These are phyloP conservation scores for Crithidia fasciculata DNA, from an alignment of 208 protist genomes.

Conservation along the genomic window DNA sequence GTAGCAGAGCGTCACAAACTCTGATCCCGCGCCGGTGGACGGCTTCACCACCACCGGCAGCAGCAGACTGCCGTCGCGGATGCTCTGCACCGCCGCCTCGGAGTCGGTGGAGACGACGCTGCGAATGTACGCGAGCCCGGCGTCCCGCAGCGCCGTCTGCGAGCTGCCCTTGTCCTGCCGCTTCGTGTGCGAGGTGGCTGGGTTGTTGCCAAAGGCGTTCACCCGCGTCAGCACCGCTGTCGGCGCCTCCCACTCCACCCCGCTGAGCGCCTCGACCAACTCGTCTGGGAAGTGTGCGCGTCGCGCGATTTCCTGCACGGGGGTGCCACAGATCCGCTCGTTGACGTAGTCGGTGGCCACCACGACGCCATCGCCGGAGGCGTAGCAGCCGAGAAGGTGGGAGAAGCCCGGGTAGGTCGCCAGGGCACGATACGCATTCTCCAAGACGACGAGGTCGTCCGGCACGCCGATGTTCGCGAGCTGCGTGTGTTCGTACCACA, in stretches of 20 bases:
- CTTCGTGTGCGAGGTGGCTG: slow-evolving; percentile 50
- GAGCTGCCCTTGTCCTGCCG: slow-evolving; percentile 75
- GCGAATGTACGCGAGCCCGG: slow-evolving; percentile 70
- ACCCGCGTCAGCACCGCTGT: slow-evolving; percentile 12
- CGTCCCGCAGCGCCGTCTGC: slow-evolving; percentile 55
- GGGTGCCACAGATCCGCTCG: slow-evolving; percentile 37
- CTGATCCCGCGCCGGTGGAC: slow-evolving; percentile 74
- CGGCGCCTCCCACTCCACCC: slow-evolving; percentile 6
- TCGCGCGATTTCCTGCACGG: slow-evolving; percentile 30
- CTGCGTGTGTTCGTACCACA: slow-evolving; percentile 24
- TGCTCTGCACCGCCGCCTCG: slow-evolving; percentile 34
- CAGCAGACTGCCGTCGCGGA: slow-evolving; percentile 33
- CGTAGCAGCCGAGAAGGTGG: slow-evolving; percentile 69
- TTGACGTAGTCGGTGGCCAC: slow-evolving; percentile 76
- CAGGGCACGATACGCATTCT: slow-evolving; percentile 56
- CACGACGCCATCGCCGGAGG: slow-evolving; percentile 56
- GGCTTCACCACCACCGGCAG: slow-evolving; percentile 90
- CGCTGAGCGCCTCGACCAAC: slow-evolving; percentile 8
- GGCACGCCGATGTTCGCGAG: slow-evolving; percentile 14
- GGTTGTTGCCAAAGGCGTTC: slow-evolving; percentile 67
- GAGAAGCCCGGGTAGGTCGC: slow-evolving; percentile 56
- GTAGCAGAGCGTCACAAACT: slow-evolving; percentile 85
- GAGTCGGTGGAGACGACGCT: slow-evolving; percentile 39
- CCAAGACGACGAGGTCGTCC: slow-evolving; percentile 21
- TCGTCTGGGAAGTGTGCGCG: slow-evolving; percentile 16